Evolutionary conservation across 208 protist genomes (phyloP).

Genomic region (Angomonas deanei): DNA sequence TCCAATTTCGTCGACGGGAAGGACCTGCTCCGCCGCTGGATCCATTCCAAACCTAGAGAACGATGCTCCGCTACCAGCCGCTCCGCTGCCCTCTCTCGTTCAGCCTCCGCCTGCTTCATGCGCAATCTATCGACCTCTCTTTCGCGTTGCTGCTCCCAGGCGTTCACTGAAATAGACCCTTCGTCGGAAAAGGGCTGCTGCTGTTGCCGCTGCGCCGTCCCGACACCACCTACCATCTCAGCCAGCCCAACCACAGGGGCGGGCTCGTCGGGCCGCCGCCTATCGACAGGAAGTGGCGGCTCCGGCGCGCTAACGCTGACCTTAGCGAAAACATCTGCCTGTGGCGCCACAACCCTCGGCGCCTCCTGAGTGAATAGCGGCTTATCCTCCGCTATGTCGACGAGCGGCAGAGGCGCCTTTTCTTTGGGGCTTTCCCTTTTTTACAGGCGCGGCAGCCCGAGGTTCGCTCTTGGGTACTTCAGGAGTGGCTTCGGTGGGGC

Average conservation of each 20-base stretch:
- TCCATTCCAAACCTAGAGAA: constrained; percentile 65
- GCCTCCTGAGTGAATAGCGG: constrained; percentile 27
- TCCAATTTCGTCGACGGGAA: neutral
- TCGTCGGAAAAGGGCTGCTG: too few species aligned
- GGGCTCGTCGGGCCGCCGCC: too few species aligned
- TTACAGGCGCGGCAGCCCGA: neutral
- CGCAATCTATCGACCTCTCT: constrained; percentile 66
- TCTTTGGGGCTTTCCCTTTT: neutral
- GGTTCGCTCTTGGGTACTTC: too few species aligned
- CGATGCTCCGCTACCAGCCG: constrained; percentile 54
- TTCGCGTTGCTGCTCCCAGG: constrained; percentile 83
- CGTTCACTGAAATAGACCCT: constrained; percentile 73
- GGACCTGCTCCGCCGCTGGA: constrained; percentile 8
- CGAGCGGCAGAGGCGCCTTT: constrained; percentile 40
- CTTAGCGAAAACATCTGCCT: too few species aligned
- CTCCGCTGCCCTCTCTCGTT: constrained; percentile 31
- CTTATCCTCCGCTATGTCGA: constrained; percentile 53
- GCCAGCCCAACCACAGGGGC: too few species aligned
- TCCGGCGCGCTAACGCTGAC: too few species aligned
- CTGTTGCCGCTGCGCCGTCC: too few species aligned
- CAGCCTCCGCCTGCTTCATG: constrained; percentile 46
- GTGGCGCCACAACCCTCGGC: constrained; percentile 11
- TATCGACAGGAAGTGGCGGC: too few species aligned
- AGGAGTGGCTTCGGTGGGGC: too few species aligned
- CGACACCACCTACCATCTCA: too few species aligned